phyloP scores from a whole-genome alignment of 2,329 filamentous ascomycete genomes.

The Botrytis fragariae region DNA sequence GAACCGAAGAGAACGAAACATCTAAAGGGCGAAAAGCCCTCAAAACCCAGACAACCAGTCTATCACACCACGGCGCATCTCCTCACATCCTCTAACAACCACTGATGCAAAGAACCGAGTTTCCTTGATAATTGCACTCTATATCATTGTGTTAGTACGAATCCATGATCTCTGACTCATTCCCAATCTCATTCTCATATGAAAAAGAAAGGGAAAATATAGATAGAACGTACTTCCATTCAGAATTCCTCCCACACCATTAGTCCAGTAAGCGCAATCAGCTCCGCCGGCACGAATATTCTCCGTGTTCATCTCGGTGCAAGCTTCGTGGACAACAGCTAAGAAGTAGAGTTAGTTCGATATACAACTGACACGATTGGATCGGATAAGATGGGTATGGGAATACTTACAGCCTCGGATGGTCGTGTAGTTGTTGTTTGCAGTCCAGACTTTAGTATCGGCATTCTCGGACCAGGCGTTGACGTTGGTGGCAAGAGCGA shows the following conservation, averaged over 20 bases:
- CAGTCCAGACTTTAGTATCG: not conserved
- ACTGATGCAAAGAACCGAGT: not conserved
- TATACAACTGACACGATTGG: not conserved
- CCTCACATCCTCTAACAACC: not conserved
- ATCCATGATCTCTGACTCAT: not conserved
- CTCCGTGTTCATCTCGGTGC: not conserved
- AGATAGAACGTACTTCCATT: not conserved
- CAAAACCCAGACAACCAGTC: not conserved
- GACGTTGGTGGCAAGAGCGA: not conserved
- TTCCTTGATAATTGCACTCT: not conserved
- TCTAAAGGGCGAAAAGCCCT: not conserved
- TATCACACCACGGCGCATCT: not conserved
- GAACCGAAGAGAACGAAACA: not conserved
- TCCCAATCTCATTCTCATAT: too few relatives aligned
- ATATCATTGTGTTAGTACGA: not conserved
- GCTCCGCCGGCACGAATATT: not conserved
- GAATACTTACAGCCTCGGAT: not conserved
- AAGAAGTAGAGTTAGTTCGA: not conserved
- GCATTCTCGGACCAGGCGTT: not conserved
- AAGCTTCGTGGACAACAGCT: not conserved
- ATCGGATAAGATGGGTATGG: not conserved
- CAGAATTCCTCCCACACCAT: not conserved
- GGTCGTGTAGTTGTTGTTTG: not conserved
- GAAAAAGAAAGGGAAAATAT: too few relatives aligned
- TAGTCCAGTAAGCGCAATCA: not conserved